These are phyloP conservation scores for Ajuga reptans DNA, from an alignment of 305 asterid species.

Conservation along the genomic window DNA sequence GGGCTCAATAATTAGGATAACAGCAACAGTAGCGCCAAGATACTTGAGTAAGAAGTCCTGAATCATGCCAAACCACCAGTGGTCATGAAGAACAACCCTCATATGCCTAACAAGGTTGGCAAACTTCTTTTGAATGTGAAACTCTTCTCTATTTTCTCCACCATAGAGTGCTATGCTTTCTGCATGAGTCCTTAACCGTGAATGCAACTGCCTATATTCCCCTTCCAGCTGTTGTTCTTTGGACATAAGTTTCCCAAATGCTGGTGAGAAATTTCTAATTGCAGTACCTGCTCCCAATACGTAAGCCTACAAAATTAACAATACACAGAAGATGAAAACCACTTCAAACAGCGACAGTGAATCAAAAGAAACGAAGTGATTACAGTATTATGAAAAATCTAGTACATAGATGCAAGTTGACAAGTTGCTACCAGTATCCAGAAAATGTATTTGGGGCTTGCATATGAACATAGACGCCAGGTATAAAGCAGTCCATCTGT, in stretches of 20 bases:
- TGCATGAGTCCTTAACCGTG: constrained; percentile 93
- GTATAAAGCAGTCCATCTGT: constrained; percentile 89
- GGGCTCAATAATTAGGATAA: constrained; percentile 93
- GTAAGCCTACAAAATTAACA: constrained; percentile 61
- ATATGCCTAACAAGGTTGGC: constrained; percentile 67
- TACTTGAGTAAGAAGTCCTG: constrained; percentile 93
- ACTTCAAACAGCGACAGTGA: constrained; percentile 15
- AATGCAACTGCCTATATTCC: constrained; percentile 95
- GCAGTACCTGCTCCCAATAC: constrained; percentile 91
- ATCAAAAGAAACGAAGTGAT: constrained; percentile 12
- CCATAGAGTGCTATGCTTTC: constrained; percentile 98
- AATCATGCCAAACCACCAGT: constrained; percentile 99
- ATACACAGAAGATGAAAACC: constrained; percentile 19
- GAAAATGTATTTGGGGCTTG: constrained; percentile 92
- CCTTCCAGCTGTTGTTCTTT: constrained; percentile 96
- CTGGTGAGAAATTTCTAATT: constrained; percentile 79
- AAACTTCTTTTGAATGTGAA: constrained; percentile 82
- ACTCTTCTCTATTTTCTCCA: constrained; percentile 91
- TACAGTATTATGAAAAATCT: constrained; percentile 10
- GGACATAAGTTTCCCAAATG: constrained; percentile 91
- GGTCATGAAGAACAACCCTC: constrained; percentile 88
- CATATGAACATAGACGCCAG: constrained; percentile 97
- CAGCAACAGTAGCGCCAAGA: constrained; percentile 99
- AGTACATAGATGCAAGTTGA: constrained; percentile 16
- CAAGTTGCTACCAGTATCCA: constrained; percentile 74